Evolutionary conservation across 352 stramenopile species (phyloP).

Genomic region (Pythium rishiriense): DNA sequence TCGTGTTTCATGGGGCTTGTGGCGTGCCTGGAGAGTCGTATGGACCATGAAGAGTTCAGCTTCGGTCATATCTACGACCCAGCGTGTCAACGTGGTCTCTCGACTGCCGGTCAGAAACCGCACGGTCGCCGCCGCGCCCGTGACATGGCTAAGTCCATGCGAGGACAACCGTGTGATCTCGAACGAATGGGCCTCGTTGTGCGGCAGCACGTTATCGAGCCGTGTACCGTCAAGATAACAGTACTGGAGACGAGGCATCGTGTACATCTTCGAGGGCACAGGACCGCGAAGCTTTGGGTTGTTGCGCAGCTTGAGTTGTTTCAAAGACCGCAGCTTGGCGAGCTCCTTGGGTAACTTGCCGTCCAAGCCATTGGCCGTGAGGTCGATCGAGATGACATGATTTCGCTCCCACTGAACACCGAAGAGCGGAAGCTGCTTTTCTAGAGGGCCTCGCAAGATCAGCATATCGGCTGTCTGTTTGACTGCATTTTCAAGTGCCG

Average conservation of each 20-base stretch:
- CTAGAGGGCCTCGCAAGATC: constrained; percentile 33
- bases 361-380: constrained; percentile 49
- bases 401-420: constrained; percentile 61
- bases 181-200: constrained; percentile 48
- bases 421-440: constrained; percentile 37
- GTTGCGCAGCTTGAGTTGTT: constrained; percentile 54
- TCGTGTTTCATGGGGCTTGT: constrained; percentile 20
- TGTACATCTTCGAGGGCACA: constrained; percentile 34
- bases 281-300: constrained; percentile 45
- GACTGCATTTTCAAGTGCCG: constrained; percentile 25
- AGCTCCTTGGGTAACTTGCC: constrained; percentile 49
- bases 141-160: neutral
- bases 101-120: constrained; percentile 42
- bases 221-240: constrained; percentile 66
- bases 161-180: constrained; percentile 57
- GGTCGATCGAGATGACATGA: constrained; percentile 57
- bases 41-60: constrained; percentile 59
- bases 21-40: constrained; percentile 43
- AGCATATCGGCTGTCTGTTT: constrained; percentile 27
- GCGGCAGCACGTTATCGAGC: constrained; percentile 45
- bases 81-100: constrained; percentile 31
- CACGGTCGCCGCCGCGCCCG: constrained; percentile 36
- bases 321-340: constrained; percentile 44
- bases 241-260: constrained; percentile 51
- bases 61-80: constrained; percentile 56